Conservation (phyloP, 1,284 basidiomycete genomes). For the Inonotus obliquus region DNA sequence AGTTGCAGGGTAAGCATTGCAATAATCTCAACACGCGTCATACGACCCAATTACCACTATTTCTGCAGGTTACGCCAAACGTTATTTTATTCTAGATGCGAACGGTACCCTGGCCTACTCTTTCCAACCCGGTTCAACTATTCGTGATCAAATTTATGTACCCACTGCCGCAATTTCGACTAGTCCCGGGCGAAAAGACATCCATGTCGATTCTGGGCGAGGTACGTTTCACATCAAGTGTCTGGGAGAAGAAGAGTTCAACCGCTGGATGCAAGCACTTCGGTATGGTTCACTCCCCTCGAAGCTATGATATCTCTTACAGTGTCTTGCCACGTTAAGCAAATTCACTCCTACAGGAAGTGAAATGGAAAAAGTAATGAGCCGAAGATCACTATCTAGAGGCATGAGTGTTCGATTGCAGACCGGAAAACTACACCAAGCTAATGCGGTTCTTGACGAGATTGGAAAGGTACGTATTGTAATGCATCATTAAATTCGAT, state of each 20-base stretch:
- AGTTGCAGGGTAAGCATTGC: constrained; percentile 67
- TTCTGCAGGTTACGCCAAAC: constrained; percentile 70
- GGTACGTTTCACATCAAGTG: constrained; percentile 80
- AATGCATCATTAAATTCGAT: not conserved
- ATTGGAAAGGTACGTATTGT: constrained; percentile 8
- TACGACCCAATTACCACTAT: constrained; percentile 1
- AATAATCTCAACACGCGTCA: constrained; percentile 5
- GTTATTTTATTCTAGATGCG: constrained; percentile 66
- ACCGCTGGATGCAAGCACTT: constrained; percentile 68
- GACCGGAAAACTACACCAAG: constrained; percentile 8
- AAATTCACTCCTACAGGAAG: constrained; percentile 16
- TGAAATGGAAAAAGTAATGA: constrained; percentile 9
- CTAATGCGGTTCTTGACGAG: constrained; percentile 15
- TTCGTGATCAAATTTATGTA: constrained; percentile 66
- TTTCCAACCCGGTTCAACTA: constrained; percentile 63
- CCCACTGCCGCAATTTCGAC: constrained; percentile 72
- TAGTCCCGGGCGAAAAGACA: constrained; percentile 60
- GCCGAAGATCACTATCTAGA: constrained; percentile 12
- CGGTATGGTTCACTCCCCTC: constrained; percentile 38
- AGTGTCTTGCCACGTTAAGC: not conserved
- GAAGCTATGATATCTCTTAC: not conserved
- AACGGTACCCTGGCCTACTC: constrained; percentile 73
- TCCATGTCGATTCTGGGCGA: constrained; percentile 71
- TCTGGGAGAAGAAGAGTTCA: constrained; percentile 63
- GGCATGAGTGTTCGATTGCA: constrained; percentile 3